Evolutionary conservation across 2,329 filamentous ascomycete genomes (phyloP), one percentile per base, ranked within the genome.

Genomic region (Chaetomium strumarium): DNA sequence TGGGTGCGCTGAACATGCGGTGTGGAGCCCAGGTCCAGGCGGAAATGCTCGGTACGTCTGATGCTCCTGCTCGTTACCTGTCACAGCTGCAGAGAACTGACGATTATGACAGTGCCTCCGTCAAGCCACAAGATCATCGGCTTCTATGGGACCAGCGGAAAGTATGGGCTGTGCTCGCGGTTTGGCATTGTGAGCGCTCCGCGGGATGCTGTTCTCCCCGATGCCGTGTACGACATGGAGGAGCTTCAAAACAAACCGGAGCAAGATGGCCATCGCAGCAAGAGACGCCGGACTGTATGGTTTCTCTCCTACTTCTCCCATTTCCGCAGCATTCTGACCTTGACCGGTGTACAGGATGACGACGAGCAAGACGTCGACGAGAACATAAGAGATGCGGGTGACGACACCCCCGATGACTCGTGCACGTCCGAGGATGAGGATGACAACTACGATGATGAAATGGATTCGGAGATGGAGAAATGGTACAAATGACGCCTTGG

Each of bases 181-280:
- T 77, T 77, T 62, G 75, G 74, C 5, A 76, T 77, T 46, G 66
- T 78, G 17, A 77, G 71, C 1, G 72, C 68, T 5, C 70, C 72
- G 0, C 68, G 62, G 49, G 64, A 62, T 34, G 61, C 70, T 3
- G 67, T 69, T 7, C 55, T 76, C 12, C 74, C 75, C 0, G 66
- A 67, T 1, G 55, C 54, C 7, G 63, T 73, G 1, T 77, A 72
- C 56, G 67, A 70, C 14, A 63, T 76, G 64, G 53, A 64, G 8
- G 71, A 75, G 57, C 57, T 77, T 31, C 68, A 67, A 54, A 73
- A 74, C 42, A 58, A 59, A 29, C 53, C 56, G 1, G 30, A 36
- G 14, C 11, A 42, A 17, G 50, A 39, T 7, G 13, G 42, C 11
- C 47, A 40, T 30, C 33, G 34, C 17, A 19, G 19, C 12, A 55